Conservation (phyloP, 2,329 filamentous ascomycete genomes). For the Calonectria fujianensis region DNA sequence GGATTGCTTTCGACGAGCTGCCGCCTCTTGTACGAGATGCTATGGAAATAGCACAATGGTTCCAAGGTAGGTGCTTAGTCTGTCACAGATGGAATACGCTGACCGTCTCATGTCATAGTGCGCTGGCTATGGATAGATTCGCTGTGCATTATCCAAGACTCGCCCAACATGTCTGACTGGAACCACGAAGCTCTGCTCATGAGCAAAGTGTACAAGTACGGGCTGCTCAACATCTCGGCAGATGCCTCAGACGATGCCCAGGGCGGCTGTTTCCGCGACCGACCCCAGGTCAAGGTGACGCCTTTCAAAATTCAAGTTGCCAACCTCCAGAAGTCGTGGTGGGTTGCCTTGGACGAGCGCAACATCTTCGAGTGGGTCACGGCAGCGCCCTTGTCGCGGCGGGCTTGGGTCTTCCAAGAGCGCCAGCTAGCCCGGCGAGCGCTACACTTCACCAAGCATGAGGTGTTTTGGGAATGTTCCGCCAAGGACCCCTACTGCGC, state of each 20-base stretch:
- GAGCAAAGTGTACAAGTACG: slow-evolving; percentile 21
- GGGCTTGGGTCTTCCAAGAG: slow-evolving; percentile 16
- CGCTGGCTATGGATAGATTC: slow-evolving; percentile 20
- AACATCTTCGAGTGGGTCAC: slow-evolving; percentile 20
- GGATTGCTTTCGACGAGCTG: background rate
- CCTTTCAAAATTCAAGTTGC: background rate
- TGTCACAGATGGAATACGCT: background rate
- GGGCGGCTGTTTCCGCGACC: slow-evolving; percentile 7
- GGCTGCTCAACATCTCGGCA: slow-evolving; percentile 6
- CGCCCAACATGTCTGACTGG: slow-evolving; percentile 14
- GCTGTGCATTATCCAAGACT: slow-evolving; percentile 18
- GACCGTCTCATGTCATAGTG: background rate
- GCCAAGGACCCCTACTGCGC: slow-evolving; percentile 3
- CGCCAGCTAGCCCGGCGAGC: slow-evolving; percentile 4
- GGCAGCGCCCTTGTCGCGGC: background rate
- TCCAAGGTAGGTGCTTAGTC: background rate
- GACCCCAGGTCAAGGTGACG: background rate
- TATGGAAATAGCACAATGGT: slow-evolving; percentile 13
- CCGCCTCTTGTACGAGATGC: slow-evolving; percentile 1
- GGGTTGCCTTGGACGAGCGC: slow-evolving; percentile 12
- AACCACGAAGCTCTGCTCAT: slow-evolving; percentile 13
- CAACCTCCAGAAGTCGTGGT: slow-evolving; percentile 7
- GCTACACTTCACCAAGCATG: slow-evolving; percentile 5
- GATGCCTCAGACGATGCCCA: background rate
- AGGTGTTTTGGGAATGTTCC: slow-evolving; percentile 20